phyloP scores from a whole-genome alignment of 495 filamentous ascomycete genomes.

The Tuber magnatum region DNA sequence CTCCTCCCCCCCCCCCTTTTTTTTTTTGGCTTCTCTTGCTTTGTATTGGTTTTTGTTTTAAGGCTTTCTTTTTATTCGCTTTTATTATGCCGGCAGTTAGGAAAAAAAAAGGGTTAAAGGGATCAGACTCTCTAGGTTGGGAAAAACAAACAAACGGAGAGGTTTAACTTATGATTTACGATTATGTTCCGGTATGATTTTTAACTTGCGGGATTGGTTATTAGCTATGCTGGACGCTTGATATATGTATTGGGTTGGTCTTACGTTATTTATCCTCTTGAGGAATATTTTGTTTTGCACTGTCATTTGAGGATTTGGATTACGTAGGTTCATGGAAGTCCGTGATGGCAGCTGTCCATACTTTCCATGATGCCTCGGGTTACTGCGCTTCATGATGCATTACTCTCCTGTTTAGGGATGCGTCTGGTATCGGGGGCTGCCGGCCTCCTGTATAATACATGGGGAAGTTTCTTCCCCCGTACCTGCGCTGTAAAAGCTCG shows the following conservation, averaged over 20 bases:
- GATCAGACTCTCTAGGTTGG: not conserved
- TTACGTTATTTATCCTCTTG: not conserved
- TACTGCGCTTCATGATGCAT: not conserved
- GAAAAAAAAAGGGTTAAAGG: constrained; percentile 3
- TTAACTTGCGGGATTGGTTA: not conserved
- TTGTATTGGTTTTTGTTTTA: not conserved
- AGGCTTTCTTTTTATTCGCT: not conserved
- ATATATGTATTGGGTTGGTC: not conserved
- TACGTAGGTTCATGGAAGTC: not conserved
- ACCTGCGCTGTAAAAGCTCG: not conserved
- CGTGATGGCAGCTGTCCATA: not conserved
- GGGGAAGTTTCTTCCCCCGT: not conserved
- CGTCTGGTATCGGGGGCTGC: not conserved
- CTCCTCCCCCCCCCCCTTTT: no score
- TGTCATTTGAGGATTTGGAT: not conserved
- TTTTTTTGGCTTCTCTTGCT: not conserved
- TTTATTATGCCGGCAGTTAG: not conserved
- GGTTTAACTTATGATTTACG: not conserved
- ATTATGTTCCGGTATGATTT: not conserved
- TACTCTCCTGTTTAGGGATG: not conserved
- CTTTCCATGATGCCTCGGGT: not conserved
- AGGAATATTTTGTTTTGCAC: not conserved
- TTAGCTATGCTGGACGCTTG: not conserved
- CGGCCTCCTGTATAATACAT: not conserved
- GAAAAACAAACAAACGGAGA: not conserved